Evolutionary conservation across 75 land plant genomes (phyloP), one percentile per base, ranked within the genome.

Genomic region (Cunninghamia lanceolata): DNA sequence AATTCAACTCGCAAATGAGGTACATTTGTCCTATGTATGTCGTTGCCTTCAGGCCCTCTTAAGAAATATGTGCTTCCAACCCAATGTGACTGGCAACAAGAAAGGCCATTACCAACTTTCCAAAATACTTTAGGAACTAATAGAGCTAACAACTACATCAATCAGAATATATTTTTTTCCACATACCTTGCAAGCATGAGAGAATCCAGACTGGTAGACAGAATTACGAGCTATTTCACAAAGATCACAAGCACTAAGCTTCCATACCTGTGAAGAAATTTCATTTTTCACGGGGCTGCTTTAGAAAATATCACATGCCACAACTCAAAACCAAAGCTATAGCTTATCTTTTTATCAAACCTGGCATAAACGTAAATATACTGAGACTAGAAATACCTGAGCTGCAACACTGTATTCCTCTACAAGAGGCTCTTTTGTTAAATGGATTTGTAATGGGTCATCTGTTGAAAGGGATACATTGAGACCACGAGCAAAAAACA

Each of bases 391-490:
- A 80, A n/a, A 46, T 82, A 91, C 93, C 89, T 90, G 92, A 40
- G 93, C 93, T 56, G 93, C 93, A 86, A 92, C 85, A 76, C 93
- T 88, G 76, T 92, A 92, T 73, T 92, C 93, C 66, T 92, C 93
- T 34, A 92, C 92, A 25, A 92, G 88, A 77, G 93, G 92, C 68
- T 92, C 93, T 66, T 88, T 92, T 39, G 93, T 92, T 15, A 92
- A 87, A 71, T 92, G 92, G n/a, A 92, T 92, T 84, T 92, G 93
- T 34, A 92, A 89, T 9, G 93, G 93, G 59, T 92, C 93, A 81
- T 92, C 93, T 11, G 93, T 92, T 46, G 93, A 92, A 21, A 92
- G 88, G 3, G 90, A 92, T 13, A 92, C 93, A 86, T 92, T 92
- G 42, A 92, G 92, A 25, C 93, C 93, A 36, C 93, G 90, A 30